Conservation (phyloP, 768 basidiomycete genomes). For the Nidularia sp. region DNA sequence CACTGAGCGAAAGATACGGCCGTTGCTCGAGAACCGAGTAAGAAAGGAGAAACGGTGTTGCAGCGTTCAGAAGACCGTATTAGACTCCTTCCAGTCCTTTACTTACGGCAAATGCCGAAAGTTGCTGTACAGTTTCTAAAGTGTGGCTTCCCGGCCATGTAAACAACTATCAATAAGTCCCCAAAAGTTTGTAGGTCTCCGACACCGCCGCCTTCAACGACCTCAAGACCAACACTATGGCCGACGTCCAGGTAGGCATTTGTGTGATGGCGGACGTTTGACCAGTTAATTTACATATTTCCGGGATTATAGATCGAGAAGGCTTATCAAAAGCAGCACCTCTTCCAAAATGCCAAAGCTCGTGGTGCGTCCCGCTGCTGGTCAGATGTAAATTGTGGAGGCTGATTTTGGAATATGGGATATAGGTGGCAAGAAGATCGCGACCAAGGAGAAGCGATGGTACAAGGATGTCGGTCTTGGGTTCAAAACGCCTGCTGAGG, state of each 20-base stretch:
- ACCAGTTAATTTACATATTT: too few relatives aligned
- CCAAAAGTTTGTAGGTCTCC: conserved; percentile 24
- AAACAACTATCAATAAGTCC: conserved; percentile 39
- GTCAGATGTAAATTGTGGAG: too few relatives aligned
- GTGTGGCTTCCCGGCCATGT: conserved; percentile 30
- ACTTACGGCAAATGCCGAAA: conserved; percentile 27
- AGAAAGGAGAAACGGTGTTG: too few relatives aligned
- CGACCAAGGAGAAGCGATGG: conserved; percentile 96
- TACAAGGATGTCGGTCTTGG: conserved; percentile 98
- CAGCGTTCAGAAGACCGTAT: too few relatives aligned
- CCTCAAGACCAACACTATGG: conserved; percentile 51
- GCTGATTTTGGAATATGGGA: conserved; percentile 2
- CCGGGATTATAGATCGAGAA: conserved; percentile 74
- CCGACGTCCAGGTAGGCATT: conserved; percentile 47
- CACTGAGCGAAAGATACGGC: too few relatives aligned
- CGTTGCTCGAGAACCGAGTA: too few relatives aligned
- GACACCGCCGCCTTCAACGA: conserved; percentile 27
- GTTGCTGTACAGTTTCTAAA: conserved; percentile 36
- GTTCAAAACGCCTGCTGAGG: conserved; percentile 94
- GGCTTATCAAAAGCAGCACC: conserved; percentile 94
- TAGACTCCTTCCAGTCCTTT: conserved; percentile 6
- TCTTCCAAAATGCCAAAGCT: conserved; percentile 97
- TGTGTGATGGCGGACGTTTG: not conserved
- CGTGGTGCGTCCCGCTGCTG: conserved; percentile 59
- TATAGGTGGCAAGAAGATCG: conserved; percentile 83